phyloP scores from a whole-genome alignment of 208 protist genomes.

The Trypanosoma boissoni region DNA sequence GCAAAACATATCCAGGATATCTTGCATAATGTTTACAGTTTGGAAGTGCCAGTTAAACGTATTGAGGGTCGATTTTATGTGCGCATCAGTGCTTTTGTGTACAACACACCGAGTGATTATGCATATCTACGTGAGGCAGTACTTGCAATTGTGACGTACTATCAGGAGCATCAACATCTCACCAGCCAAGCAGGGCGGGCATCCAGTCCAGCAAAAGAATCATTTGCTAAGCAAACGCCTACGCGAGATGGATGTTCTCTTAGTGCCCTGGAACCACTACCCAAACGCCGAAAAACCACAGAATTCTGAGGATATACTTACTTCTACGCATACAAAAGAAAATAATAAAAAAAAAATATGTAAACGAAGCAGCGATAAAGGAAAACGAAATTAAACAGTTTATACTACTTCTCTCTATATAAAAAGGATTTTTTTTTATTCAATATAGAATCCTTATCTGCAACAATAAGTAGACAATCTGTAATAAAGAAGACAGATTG shows the following conservation, averaged over 20 bases:
- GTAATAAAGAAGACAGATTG: no score
- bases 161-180: not conserved
- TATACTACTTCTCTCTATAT: no score
- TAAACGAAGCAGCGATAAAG: no score
- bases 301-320: constrained; percentile 28
- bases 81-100: constrained; percentile 86
- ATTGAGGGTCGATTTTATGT: constrained; percentile 78
- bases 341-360: no score
- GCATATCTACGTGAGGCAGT: constrained; percentile 76
- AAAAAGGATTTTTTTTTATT: no score
- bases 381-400: no score
- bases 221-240: constrained; percentile 56
- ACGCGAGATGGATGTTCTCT: constrained; percentile 57
- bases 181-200: not conserved
- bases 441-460: no score
- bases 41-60: constrained; percentile 89
- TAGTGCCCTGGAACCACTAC: constrained; percentile 38
- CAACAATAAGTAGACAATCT: no score
- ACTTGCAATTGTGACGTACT: constrained; percentile 43
- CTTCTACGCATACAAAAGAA: not conserved
- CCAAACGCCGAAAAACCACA: constrained; percentile 39
- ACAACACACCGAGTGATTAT: constrained; percentile 87
- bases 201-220: not conserved
- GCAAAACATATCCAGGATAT: constrained; percentile 77
- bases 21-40: constrained; percentile 64